Percentiles rank a stretch among this genome's conserved stretches.
Conservation (phyloP, 2,329 filamentous ascomycete species). For the Cladosporium phlei region DNA sequence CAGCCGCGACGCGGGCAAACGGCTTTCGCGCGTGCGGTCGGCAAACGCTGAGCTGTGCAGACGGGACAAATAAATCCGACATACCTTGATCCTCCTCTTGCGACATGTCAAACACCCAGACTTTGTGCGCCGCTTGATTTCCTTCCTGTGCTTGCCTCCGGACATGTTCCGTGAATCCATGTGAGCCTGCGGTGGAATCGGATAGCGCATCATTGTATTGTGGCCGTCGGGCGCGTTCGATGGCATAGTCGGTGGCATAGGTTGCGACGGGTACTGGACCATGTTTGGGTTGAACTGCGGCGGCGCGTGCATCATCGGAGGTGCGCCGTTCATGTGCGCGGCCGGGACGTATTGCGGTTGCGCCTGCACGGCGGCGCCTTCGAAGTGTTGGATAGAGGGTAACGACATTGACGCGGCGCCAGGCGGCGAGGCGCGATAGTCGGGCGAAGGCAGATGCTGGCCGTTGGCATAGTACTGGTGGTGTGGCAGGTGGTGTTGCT, state of each 20-base stretch:
- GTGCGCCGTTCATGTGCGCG: constrained; percentile 19
- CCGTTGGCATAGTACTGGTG: constrained; percentile 12
- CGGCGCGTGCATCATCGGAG: constrained; percentile 21
- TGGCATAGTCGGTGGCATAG: constrained; percentile 22
- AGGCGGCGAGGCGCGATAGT: constrained; percentile 13
- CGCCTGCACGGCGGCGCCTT: constrained; percentile 21
- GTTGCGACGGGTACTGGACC: constrained; percentile 23
- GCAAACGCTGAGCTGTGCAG: neutral
- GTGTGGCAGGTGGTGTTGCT: neutral
- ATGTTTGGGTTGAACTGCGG: constrained; percentile 23
- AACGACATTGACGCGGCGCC: constrained; percentile 15
- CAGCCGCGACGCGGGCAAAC: constrained; percentile 8
- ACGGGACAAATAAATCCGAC: constrained; percentile 30
- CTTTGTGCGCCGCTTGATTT: constrained; percentile 67
- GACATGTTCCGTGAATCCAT: constrained; percentile 49
- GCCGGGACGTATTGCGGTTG: constrained; percentile 21
- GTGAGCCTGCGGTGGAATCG: constrained; percentile 47
- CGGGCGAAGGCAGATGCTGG: constrained; percentile 7
- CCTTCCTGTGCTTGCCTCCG: constrained; percentile 62
- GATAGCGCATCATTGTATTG: constrained; percentile 47
- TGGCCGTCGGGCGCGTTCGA: constrained; percentile 22
- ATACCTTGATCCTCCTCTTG: constrained; percentile 66
- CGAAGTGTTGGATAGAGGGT: constrained; percentile 26
- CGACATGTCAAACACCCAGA: constrained; percentile 52
- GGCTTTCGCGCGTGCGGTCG: too few relatives aligned